Base-by-base conservation (phyloP, 1,284 basidiomycete species). In the Clitocybe nebularis region DNA sequence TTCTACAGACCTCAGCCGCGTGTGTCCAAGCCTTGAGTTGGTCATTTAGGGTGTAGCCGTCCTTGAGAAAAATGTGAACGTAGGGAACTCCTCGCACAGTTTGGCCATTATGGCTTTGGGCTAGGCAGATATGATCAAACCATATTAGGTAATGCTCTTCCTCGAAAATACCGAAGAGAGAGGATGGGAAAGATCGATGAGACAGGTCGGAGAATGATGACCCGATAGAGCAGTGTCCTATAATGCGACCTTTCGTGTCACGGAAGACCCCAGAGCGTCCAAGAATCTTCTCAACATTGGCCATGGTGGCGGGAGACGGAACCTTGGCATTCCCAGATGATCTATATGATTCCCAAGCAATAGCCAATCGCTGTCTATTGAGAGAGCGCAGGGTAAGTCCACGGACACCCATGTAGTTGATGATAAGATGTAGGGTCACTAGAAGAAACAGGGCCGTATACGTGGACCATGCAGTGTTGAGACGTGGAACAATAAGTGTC, bases 401-500 rank as follows among this genome's bases (percentile, higher is more conserved):
- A 7, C 72, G 69, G 5, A 85, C 77, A 5, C 74, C 81, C 4
- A 74, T 46, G 50, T 79, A 81, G 52, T 85, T 84, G 35, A 76
- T 63, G n/a, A 60, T 43, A 3, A 85, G 65, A 51, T 85, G 83
- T 0, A 71, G 61, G 8, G 59, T 62, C 8, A 83, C 64, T 13
- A 85, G 68, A 13, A 68, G 13, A 40, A 76, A 66, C 1, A 84
- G 66, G 0, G 71, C 63, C 0, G 62, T 57, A 48, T 80, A 81
- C 1, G 78, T 84, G 22, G 67, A 52, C 16, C 54, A 58, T 2
- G 67, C 59, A 0, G 72, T 74, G 17, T 71, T 72, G 20, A 84
- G 57, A 43, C 74, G 69, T 8, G 77, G 74, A 29, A 86, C 71
- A 5, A 84, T 59, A 19, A 77, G 52, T 1, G 75, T 75, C 2